A percentile compares a stretch with the other conserved stretches of the same genome.
Conservation (phyloP, 2,329 filamentous ascomycete species). For the Dactylellina leptospora region DNA sequence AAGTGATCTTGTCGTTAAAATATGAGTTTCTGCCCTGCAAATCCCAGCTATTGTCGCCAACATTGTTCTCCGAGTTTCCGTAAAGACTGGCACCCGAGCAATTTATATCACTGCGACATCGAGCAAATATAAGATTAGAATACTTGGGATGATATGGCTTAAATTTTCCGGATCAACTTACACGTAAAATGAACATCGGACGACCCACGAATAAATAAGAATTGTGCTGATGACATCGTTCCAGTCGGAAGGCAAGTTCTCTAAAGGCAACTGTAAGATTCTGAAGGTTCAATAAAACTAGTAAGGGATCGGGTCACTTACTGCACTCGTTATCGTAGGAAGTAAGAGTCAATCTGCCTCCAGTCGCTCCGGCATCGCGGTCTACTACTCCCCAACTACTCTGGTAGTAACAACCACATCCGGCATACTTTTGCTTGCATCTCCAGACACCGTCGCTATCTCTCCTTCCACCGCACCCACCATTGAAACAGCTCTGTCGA, state of each 20-base stretch:
- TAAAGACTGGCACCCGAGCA: slow-evolving; percentile 17
- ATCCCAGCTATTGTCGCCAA: slow-evolving; percentile 13
- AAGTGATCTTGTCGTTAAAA: slow-evolving; percentile 26
- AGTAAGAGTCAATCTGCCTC: not conserved
- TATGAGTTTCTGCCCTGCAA: slow-evolving; percentile 9
- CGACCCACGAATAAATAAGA: not conserved
- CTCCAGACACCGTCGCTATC: slow-evolving; percentile 28
- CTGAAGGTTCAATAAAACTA: not conserved
- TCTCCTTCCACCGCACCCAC: slow-evolving; percentile 15
- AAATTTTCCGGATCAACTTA: not conserved
- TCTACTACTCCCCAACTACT: slow-evolving; percentile 4
- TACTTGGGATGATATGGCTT: not conserved
- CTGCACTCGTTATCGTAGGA: slow-evolving; percentile 38
- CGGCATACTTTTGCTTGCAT: slow-evolving; percentile 13
- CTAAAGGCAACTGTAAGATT: not conserved
- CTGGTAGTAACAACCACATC: slow-evolving; percentile 7
- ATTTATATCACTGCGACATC: slow-evolving; percentile 11
- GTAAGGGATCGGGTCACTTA: not conserved
- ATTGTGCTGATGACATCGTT: slow-evolving; percentile 29
- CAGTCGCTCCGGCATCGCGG: slow-evolving; percentile 4
- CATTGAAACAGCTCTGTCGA: slow-evolving; percentile 6
- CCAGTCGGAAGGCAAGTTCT: slow-evolving; percentile 15
- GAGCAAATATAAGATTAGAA: not conserved
- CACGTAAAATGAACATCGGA: slow-evolving; percentile 13
- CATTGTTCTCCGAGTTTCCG: slow-evolving; percentile 19